A percentile compares a stretch with the other conserved stretches of the same genome.
These are phyloP conservation scores for Magnaporthales sp. DNA, from an alignment of 2,329 filamentous ascomycete genomes.

Conservation along the genomic window DNA sequence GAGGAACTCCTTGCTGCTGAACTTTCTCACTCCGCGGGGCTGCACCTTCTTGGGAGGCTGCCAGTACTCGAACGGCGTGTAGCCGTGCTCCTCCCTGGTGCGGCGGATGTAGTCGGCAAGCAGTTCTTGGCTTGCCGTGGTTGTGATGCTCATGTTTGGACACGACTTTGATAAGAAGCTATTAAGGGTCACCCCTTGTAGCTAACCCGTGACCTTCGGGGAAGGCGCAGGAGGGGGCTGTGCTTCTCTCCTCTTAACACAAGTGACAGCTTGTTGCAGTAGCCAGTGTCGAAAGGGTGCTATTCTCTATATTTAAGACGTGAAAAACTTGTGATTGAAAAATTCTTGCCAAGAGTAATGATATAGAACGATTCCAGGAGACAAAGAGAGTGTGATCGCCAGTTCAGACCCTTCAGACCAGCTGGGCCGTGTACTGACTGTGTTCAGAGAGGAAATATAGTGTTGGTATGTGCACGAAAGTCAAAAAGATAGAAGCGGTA, in stretches of 20 bases:
- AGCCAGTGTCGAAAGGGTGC: background rate
- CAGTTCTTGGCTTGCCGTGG: background rate
- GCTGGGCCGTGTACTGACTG: background rate
- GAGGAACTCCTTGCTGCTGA: background rate
- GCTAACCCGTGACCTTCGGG: background rate
- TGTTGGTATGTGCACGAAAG: background rate
- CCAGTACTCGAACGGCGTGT: constrained; percentile 18
- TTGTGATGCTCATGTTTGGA: background rate
- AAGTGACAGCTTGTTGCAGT: background rate
- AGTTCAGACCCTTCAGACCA: background rate
- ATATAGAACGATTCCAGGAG: background rate
- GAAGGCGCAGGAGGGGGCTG: background rate
- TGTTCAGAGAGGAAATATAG: background rate
- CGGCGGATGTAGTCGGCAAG: background rate
- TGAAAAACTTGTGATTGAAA: background rate
- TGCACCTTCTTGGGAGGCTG: constrained; percentile 14
- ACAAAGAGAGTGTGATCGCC: background rate
- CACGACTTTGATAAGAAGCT: background rate
- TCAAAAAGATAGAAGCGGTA: background rate
- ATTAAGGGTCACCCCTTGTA: background rate
- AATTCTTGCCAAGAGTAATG: background rate
- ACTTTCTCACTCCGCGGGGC: background rate
- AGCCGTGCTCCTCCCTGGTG: constrained; percentile 10
- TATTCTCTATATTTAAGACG: background rate
- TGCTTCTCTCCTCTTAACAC: background rate